Percentiles rank a stretch among this genome's conserved stretches.
phyloP scores from a whole-genome alignment of 73 alveolate species.

The Paramecium octaurelia region DNA sequence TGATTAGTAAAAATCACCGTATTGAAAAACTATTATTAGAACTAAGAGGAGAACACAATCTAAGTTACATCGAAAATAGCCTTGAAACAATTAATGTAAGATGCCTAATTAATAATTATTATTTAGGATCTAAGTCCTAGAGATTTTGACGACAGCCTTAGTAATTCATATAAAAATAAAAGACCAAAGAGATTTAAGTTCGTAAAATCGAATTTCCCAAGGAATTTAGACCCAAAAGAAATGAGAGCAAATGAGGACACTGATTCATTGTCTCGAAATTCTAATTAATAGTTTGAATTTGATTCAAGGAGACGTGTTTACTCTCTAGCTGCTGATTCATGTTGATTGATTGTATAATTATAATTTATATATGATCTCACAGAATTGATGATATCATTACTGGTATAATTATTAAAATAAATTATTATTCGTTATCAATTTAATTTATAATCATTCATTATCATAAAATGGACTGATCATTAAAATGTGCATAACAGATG shows the following conservation, averaged over 20 bases:
- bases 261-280: background rate
- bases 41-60: background rate
- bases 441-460: background rate
- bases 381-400: background rate
- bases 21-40: background rate
- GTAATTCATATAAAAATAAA: background rate
- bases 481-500: background rate
- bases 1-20: background rate
- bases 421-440: background rate
- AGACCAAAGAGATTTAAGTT: slow-evolving; percentile 3
- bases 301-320: background rate
- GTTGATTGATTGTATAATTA: background rate
- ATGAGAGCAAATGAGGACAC: background rate
- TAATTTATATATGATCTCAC: background rate
- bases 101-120: background rate
- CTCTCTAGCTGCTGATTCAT: background rate
- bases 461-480: background rate
- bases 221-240: background rate
- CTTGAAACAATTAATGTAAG: background rate
- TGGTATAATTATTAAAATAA: background rate
- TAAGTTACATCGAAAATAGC: background rate
- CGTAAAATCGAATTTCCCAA: background rate
- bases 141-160: background rate
- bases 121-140: background rate
- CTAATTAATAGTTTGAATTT: background rate